phyloP scores from a whole-genome alignment of 2,329 filamentous ascomycete genomes.

The Didymella glomerata region DNA sequence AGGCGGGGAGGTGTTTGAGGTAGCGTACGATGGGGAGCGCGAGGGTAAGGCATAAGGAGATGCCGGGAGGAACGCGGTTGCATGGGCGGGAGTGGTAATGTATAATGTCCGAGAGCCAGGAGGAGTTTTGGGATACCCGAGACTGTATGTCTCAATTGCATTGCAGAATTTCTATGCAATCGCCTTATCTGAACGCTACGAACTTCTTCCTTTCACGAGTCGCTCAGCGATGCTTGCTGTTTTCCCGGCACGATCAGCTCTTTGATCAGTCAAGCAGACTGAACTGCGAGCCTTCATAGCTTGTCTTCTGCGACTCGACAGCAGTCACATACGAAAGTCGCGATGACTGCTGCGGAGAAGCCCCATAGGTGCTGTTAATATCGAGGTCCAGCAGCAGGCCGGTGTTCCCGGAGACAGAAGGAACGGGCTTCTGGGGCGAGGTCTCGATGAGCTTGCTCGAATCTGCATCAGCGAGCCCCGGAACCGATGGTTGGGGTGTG shows the following conservation, averaged over 20 bases:
- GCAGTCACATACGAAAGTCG: slow-evolving; percentile 11
- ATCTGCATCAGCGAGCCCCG: background rate
- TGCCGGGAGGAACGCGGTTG: background rate
- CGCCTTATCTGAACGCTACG: background rate
- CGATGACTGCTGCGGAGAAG: background rate
- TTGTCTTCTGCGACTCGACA: slow-evolving; percentile 2
- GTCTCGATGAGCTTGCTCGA: slow-evolving; percentile 28
- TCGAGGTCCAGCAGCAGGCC: slow-evolving; percentile 34
- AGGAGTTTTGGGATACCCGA: slow-evolving; percentile 4
- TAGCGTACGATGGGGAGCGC: slow-evolving; percentile 42
- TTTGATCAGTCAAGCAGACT: slow-evolving; percentile 29
- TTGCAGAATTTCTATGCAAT: background rate
- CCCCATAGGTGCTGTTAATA: slow-evolving; percentile 2
- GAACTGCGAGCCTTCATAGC: background rate
- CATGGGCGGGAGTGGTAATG: slow-evolving; percentile 1
- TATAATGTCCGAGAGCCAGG: background rate
- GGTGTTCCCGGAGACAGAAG: slow-evolving; percentile 20
- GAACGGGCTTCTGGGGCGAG: slow-evolving; percentile 23
- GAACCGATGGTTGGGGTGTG: background rate
- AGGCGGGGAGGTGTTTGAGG: slow-evolving; percentile 58
- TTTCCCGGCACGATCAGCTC: background rate
- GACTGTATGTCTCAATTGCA: background rate
- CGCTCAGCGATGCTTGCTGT: background rate
- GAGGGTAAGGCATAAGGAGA: slow-evolving; percentile 14
- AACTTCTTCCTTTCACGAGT: background rate